Conservation (phyloP, 2,329 filamentous ascomycete genomes). For the Fusarium continuum region DNA sequence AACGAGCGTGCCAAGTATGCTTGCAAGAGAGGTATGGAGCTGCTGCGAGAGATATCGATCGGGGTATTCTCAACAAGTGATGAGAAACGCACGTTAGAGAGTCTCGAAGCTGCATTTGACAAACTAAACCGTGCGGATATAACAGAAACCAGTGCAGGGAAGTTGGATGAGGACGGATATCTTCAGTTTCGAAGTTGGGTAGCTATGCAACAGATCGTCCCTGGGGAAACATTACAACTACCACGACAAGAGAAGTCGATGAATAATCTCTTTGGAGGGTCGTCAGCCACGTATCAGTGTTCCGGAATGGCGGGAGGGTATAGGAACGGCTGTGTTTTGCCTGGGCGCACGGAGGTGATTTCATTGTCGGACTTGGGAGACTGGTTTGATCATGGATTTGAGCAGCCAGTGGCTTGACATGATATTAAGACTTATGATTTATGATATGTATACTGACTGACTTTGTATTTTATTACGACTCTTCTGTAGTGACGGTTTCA, state of each 20-base stretch:
- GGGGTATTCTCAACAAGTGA: conserved; percentile 22
- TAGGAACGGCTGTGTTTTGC: not conserved
- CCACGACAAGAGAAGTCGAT: conserved; percentile 8
- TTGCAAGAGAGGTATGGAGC: conserved; percentile 18
- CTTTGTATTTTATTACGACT: too few species aligned
- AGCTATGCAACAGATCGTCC: conserved; percentile 28
- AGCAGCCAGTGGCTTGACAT: not conserved
- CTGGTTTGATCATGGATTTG: conserved; percentile 23
- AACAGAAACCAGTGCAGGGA: not conserved
- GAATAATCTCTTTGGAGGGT: not conserved
- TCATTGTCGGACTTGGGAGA: conserved; percentile 18
- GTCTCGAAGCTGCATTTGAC: conserved; percentile 12
- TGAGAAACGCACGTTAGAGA: conserved; percentile 20
- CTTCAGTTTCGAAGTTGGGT: conserved; percentile 37
- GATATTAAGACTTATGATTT: not conserved
- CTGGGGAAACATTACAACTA: conserved; percentile 15
- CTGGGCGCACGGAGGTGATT: conserved; percentile 10
- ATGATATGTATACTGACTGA: not conserved
- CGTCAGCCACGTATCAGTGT: not conserved
- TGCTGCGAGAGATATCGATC: conserved; percentile 23
- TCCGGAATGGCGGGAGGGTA: conserved; percentile 4
- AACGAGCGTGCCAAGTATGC: not conserved
- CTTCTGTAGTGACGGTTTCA: too few species aligned
- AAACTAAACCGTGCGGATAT: not conserved
- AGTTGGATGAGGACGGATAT: conserved; percentile 18